phyloP scores from a whole-genome alignment of 108 stramenopile genomes.

The Fragilaria radians region DNA sequence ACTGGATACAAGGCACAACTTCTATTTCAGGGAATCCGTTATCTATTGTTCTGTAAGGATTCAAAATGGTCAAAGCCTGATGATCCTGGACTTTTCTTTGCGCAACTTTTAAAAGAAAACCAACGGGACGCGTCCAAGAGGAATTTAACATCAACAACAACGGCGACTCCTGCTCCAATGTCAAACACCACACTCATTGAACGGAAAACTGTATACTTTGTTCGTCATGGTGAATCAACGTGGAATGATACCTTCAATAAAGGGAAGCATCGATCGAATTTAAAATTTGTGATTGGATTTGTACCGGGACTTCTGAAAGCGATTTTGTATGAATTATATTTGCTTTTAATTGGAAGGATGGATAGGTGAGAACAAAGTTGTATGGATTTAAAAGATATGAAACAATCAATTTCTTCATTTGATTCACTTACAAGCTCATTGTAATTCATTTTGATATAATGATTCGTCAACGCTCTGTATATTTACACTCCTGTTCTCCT shows the following conservation, averaged over 20 bases:
- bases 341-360: conserved; percentile 69
- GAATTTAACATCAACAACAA: conserved; percentile 14
- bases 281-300: conserved; percentile 59
- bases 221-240: conserved; percentile 65
- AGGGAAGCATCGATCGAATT: conserved; percentile 57
- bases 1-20: conserved; percentile 61
- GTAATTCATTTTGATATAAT: neutral
- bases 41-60: conserved; percentile 75
- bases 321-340: conserved; percentile 54
- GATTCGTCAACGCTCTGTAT: neutral
- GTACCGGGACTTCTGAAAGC: conserved; percentile 77
- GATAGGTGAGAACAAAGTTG: conserved; percentile 51
- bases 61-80: conserved; percentile 66
- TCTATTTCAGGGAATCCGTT: conserved; percentile 37
- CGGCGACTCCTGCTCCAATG: neutral
- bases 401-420: neutral
- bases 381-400: neutral
- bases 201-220: conserved; percentile 76
- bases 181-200: conserved; percentile 21
- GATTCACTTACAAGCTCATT: neutral
- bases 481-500: conserved; percentile 1
- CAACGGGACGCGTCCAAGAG: conserved; percentile 13
- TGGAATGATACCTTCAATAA: conserved; percentile 84
- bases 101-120: conserved; percentile 19
- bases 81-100: conserved; percentile 51